Evolutionary conservation across 192 early-diverging fungal species (phyloP), one percentile per base, ranked within the genome.

Genomic region (Gigaspora rosea): DNA sequence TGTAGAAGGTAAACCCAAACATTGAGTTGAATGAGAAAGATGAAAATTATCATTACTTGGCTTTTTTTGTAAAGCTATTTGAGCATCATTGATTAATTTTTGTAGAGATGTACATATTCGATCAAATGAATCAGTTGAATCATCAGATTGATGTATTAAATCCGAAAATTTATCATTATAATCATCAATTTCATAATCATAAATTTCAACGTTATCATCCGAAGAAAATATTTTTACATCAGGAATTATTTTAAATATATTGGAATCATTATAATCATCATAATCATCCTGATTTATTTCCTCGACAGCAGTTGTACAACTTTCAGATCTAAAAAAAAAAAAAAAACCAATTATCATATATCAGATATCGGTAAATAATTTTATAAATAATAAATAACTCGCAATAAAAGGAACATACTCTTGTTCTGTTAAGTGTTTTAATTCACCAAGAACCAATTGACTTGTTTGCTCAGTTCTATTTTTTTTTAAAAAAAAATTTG

Each of bases 381-480:
- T 20, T 12, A 48, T 48, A 27, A 41, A 41, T 3, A 46, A n/a
- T n/a, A 49, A 2, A 16, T 2, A 41, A n/a, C 13, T 11, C n/a
- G n/a, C n/a, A n/a, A n/a, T n/a, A n/a, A n/a, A n/a, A n/a, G 3
- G 36, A 27, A 27, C 8, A 11, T n/a, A 36, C 15, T 68, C 9
- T 16, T 68, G 10, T 27, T 67, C 11, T 13, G 7, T 67, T 27
- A 69, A 69, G 18, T 49, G 7, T 49, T 69, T 69, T 50, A 69
- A 69, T 49, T 69, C 67, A 36, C 18, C 33, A 4, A 66, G 27
- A 46, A 66, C 35, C 16, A 46, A 20, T n/a, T 69, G 67, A 32
- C 67, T 69, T 16, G 67, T 69, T 50, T 50, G 67, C 49, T 69
- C 67, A 35, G 48, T 69, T 11, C 67, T 69, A 50, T 36, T 16